Base-by-base conservation (phyloP, 208 protist genomes). In the Phytomonas sp. region DNA sequence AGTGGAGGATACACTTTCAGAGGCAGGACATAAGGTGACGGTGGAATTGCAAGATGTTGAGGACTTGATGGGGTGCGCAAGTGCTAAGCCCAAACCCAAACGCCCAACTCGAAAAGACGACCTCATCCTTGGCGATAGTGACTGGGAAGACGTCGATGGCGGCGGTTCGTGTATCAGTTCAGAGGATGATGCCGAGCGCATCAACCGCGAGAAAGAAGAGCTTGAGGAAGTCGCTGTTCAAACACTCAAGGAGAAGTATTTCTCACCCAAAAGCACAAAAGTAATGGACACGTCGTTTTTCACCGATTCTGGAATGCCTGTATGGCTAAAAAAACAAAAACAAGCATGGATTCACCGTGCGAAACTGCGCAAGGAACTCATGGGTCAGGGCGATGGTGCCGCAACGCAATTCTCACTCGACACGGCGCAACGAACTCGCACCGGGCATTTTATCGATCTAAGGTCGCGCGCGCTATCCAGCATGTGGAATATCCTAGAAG, bases 251-350 rank as follows among this genome's bases (percentile, higher is more conserved):
- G 69, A 83, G 32, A 63, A 64, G 52, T 96, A 92, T 77, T 94
- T 96, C 69, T 66, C 83, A 0, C 79, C 91, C 12, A 86, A 84
- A 36, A 93, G 72, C 71, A 84, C 65, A 12, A 73, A 67, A 30
- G n/a, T 65, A n/a, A 63, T 96, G 12, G 89, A 94, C 66, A 72
- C 73, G 6, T 76, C 65, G n/a, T 96, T 96, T 70, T 94, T 96
- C 67, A 67, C 70, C 12, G 64, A 64, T 34, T 31, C 42, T n/a
- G 82, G 78, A 31, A 63, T 82, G n/a, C 36, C 40, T 33, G 60
- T 40, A 49, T 94, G 87, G 87, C 81, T 94, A 26, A 23, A 32
- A 59, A 69, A 78, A 33, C 81, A 88, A 64, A 79, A 77, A 62
- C 56, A 87, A 23, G 37, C 74, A 16, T 96, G 92, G 89, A 67